phyloP scores from a whole-genome alignment of 2,329 filamentous ascomycete genomes.

The Laburnicola sp. region DNA sequence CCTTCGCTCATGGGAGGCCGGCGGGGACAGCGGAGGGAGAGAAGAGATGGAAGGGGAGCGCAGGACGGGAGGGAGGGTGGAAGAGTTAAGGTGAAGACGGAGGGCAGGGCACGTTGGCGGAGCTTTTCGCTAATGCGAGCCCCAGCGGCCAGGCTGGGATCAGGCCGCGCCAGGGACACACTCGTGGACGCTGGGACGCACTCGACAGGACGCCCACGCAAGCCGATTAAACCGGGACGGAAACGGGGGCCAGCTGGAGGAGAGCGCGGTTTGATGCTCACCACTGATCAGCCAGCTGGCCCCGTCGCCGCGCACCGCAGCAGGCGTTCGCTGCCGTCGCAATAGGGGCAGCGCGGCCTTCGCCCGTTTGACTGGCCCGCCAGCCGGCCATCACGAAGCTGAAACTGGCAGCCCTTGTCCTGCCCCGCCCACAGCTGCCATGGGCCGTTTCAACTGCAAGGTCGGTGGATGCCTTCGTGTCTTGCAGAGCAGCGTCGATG shows the following conservation, averaged over 20 bases:
- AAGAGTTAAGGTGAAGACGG: conserved; percentile 3
- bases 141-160: not conserved
- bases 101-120: conserved; percentile 5
- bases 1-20: conserved; percentile 29
- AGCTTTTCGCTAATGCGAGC: conserved; percentile 7
- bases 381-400: no score
- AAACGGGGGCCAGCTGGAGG: not conserved
- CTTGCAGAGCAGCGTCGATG: no score
- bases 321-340: not conserved
- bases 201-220: conserved; percentile 4
- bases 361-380: not conserved
- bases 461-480: no score
- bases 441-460: not conserved
- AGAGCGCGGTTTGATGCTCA: not conserved
- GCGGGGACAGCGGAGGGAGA: conserved; percentile 16
- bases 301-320: not conserved
- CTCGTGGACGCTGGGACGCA: not conserved
- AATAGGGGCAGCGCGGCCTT: conserved; percentile 5
- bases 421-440: conserved; percentile 4
- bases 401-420: conserved; percentile 1
- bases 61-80: conserved; percentile 10
- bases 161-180: not conserved
- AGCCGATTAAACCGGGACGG: conserved; percentile 1
- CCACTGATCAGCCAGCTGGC: not conserved
- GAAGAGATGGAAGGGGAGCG: conserved; percentile 19